Percentiles rank a stretch among this genome's conserved stretches.
Evolutionary conservation across 257 asterid species (phyloP).

Genomic region (Euphrasia confusa): DNA sequence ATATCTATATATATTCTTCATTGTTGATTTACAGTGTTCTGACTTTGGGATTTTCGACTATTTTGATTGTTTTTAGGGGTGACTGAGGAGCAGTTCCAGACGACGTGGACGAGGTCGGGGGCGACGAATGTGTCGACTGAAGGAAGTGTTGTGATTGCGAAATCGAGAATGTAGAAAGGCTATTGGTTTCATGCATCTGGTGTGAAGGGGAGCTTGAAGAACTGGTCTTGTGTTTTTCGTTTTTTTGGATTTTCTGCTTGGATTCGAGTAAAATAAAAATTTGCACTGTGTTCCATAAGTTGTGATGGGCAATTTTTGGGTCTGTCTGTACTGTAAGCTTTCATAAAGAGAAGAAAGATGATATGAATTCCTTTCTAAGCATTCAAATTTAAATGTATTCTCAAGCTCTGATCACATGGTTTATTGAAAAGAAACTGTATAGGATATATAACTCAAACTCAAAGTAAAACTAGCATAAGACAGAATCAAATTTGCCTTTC

Average conservation of each 20-base stretch:
- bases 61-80: conserved; percentile 46
- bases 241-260: conserved; percentile 18
- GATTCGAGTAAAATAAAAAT: conserved; percentile 26
- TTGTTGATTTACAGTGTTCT: background rate
- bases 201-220: conserved; percentile 27
- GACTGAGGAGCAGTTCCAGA: conserved; percentile 91
- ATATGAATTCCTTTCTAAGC: background rate
- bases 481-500: too few species aligned
- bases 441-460: too few species aligned
- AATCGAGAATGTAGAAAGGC: conserved; percentile 58
- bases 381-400: too few species aligned
- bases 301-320: conserved; percentile 22
- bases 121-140: conserved; percentile 45
- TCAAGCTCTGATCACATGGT: too few species aligned
- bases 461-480: too few species aligned
- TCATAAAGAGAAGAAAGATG: conserved; percentile 8
- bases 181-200: conserved; percentile 1
- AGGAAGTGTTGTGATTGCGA: conserved; percentile 67
- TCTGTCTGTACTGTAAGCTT: conserved; percentile 26
- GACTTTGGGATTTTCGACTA: too few species aligned
- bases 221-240: background rate
- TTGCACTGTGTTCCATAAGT: conserved; percentile 31
- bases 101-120: conserved; percentile 81
- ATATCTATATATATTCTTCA: background rate
- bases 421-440: too few species aligned